A percentile compares a stretch with the other conserved stretches of the same genome.
These are phyloP conservation scores for Prunus davidiana DNA, from an alignment of 306 rosid species.

Conservation along the genomic window DNA sequence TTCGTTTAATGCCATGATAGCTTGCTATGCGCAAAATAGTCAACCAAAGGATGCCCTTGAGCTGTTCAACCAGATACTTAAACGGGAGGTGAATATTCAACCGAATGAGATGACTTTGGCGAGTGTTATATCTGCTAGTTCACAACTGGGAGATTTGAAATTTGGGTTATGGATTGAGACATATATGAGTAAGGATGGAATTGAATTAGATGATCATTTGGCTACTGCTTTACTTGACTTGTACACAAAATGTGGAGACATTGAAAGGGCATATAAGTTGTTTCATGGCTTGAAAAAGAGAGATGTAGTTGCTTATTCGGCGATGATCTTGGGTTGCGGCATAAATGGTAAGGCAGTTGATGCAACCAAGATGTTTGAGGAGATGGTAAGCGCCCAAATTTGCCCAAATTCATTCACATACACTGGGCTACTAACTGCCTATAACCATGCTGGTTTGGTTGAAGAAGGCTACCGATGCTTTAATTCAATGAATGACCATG, in stretches of 20 bases:
- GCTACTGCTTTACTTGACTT: conserved; percentile 70
- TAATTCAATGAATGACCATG: conserved; percentile 49
- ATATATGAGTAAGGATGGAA: conserved; percentile 43
- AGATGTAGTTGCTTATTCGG: conserved; percentile 79
- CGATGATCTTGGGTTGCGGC: conserved; percentile 80
- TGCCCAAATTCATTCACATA: conserved; percentile 56
- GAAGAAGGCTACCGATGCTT: conserved; percentile 60
- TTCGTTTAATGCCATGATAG: conserved; percentile 59
- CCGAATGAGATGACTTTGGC: conserved; percentile 71
- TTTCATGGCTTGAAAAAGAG: conserved; percentile 48
- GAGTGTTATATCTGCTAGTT: conserved; percentile 68
- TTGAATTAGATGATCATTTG: conserved; percentile 71
- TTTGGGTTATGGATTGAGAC: conserved; percentile 50
- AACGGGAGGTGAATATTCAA: conserved; percentile 28
- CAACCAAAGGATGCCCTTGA: conserved; percentile 63
- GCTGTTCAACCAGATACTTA: conserved; percentile 55
- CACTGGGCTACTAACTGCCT: conserved; percentile 65
- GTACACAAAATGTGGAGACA: conserved; percentile 68
- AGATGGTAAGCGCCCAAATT: conserved; percentile 50
- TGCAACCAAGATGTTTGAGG: conserved; percentile 52
- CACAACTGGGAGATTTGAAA: conserved; percentile 57
- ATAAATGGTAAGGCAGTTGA: conserved; percentile 58
- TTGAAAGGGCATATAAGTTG: conserved; percentile 56
- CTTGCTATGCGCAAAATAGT: conserved; percentile 73
- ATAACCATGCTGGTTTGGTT: conserved; percentile 64